Base-by-base conservation (phyloP, 2,329 filamentous ascomycete genomes). In the Geoglossum cookeanum region DNA sequence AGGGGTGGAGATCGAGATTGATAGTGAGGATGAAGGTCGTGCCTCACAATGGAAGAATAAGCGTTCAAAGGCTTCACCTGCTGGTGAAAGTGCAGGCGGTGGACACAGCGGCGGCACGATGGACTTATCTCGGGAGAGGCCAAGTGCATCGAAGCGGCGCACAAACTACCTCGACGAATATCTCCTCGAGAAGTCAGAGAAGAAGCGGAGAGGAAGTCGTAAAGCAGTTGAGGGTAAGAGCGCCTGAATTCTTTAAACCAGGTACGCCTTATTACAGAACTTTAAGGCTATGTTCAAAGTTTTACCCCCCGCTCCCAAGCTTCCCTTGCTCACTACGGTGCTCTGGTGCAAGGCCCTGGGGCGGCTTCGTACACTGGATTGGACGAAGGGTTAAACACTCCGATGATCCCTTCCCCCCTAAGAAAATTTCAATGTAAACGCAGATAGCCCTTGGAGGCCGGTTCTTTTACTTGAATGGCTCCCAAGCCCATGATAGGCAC, bases 121-220 rank as follows among this genome's bases (percentile, higher is more conserved):
- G 13, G 15, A 30, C 27, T 9, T 30, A 35, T 37, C 49, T 37
- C 49, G 49, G 49, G 11, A 33, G n/a, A 53, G 30, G 32, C 49
- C 30, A 37, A 27, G 30, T 27, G n/a, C 30, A n/a, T 52, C 48
- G 7, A 53, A 35, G 61, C 70, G 71, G 55, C 68, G 68, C 1
- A 68, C 64, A 13, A 78, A 71, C 59, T 80, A 76, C 62, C 67
- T 81, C 29, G 78, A 81, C 64, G 75, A 80, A 61, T 65, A 80
- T 15, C 65, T 75, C 1, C 68, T 67, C 2, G 68, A 74, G 58
- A 71, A 72, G 39, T 33, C 55, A 3, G 32, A 55, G 53, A 79
- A 78, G 68, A 75, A 74, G 64, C 22, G 55, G 37, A 74, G 61
- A 39, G 45, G 57, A 53, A 29, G 42, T 55, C 45, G 56, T 59